A percentile compares a stretch with the other conserved stretches of the same genome.
Evolutionary conservation across 73 alveolate genomes (phyloP).

Genomic region (Tetrahymena elliotti): DNA sequence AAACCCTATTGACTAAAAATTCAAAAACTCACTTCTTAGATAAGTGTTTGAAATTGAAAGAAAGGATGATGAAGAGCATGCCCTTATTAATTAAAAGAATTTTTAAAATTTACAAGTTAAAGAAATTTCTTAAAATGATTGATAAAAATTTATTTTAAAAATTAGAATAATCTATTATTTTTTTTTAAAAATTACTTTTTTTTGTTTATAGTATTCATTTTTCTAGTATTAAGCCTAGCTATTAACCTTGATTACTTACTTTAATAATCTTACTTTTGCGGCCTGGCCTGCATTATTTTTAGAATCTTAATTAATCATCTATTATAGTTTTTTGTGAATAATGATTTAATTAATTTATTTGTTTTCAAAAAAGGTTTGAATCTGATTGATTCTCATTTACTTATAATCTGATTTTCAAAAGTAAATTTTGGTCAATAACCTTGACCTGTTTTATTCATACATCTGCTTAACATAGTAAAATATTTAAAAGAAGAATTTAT

Average conservation of each 20-base stretch:
- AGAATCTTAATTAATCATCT: not conserved
- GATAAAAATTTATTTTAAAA: not conserved
- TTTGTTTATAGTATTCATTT: not conserved
- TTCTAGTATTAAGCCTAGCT: too few species aligned
- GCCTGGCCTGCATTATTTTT: not conserved
- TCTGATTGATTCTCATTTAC: not conserved
- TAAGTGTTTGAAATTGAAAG: not conserved
- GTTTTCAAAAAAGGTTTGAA: not conserved
- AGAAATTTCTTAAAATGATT: not conserved
- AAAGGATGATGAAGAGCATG: not conserved
- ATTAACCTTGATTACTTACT: not conserved
- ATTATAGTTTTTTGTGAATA: not conserved
- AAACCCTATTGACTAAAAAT: not conserved
- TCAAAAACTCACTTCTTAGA: not conserved
- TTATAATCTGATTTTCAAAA: too few species aligned
- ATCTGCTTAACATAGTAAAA: too few species aligned
- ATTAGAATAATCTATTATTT: too few species aligned
- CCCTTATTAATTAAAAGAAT: not conserved
- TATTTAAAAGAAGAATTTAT: too few species aligned
- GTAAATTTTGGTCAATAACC: too few species aligned
- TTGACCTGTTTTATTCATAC: too few species aligned
- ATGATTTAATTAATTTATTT: not conserved
- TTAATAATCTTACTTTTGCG: not conserved
- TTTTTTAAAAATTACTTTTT: too few species aligned
- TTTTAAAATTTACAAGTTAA: not conserved